Conservation (phyloP, 2,329 filamentous ascomycete genomes). For the Calonectria hongkongensis region DNA sequence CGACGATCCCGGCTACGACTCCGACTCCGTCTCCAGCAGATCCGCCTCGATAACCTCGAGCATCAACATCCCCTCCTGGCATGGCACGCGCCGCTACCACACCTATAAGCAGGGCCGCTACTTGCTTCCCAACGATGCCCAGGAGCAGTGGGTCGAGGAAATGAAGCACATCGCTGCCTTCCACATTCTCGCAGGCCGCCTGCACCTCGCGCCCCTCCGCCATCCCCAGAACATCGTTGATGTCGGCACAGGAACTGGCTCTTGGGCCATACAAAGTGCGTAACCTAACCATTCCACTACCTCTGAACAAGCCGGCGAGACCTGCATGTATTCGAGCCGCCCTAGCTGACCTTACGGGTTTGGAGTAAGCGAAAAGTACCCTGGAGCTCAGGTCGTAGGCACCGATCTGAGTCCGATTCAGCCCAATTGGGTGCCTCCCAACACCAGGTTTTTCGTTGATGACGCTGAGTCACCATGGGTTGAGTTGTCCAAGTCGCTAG, state of each 20-base stretch:
- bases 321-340: not conserved
- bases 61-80: slow-evolving; percentile 60
- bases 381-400: slow-evolving; percentile 59
- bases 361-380: slow-evolving; percentile 58
- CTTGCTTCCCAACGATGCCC: slow-evolving; percentile 62
- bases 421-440: slow-evolving; percentile 60
- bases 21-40: not conserved
- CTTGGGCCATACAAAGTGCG: slow-evolving; percentile 67
- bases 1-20: slow-evolving; percentile 2
- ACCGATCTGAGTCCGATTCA: slow-evolving; percentile 63
- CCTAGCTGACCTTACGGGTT: slow-evolving; percentile 9
- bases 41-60: slow-evolving; percentile 41
- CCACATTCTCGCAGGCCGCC: slow-evolving; percentile 56
- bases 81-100: slow-evolving; percentile 63
- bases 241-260: slow-evolving; percentile 59
- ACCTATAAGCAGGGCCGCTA: slow-evolving; percentile 61
- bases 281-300: slow-evolving; percentile 35
- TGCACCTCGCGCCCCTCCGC: slow-evolving; percentile 65
- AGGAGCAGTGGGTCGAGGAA: slow-evolving; percentile 64
- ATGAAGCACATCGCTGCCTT: slow-evolving; percentile 62
- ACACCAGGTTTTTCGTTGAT: slow-evolving; percentile 60
- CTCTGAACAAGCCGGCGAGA: not conserved
- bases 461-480: slow-evolving; percentile 57
- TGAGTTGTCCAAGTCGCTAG: slow-evolving; percentile 42
- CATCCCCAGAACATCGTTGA: slow-evolving; percentile 61